Evolutionary conservation across 352 stramenopile genomes (phyloP), one percentile per base, ranked within the genome.

Genomic region (Stramenopiles sp.): DNA sequence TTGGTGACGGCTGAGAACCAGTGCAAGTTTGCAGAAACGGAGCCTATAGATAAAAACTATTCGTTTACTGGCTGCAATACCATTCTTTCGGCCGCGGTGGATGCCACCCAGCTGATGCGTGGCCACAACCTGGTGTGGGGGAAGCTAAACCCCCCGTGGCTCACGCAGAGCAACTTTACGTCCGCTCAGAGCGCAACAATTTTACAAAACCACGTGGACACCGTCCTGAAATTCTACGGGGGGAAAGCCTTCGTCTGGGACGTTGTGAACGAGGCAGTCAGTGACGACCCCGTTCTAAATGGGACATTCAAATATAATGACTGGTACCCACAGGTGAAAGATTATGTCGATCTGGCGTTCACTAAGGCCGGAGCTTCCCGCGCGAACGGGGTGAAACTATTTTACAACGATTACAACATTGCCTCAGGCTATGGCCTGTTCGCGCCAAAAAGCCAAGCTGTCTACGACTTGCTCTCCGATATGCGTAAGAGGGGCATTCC

Each of bases 341-440:
- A 71, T 6, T 71, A 71, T 33, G 53, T 71, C 12, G 53, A 71
- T 6, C 53, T 35, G 35, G 53, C 53, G 2, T 71, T 35, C 12
- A 4, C 35, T 4, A 31, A 71, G 12, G 53, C 53, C 2, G 35
- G 35, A 35, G 2, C 12, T 35, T 71, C 53, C 6, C 53, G 53
- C 12, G 35, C 33, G 6, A 6, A 33, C 2, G 12, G 35, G 6
- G 53, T 35, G 35, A 71, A 71, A 71, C 6, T 71, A 6, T 71
- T 71, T 71, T 71, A 71, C 53, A 71, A 71, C 53, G 53, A 71
- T 71, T 71, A 71, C 12, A 6, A 6, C 6, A 71, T 71, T 6
- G 53, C 53, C 4, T 71, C 53, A 6, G 35, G 53, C 35, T 35
- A 4, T 71, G 53, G 53, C 6, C 35, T 71, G 33, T 35, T 31